A percentile compares a stretch with the other conserved stretches of the same genome.
phyloP scores from a whole-genome alignment of 2,329 filamentous ascomycete genomes.

The Hypomyces perniciosus region DNA sequence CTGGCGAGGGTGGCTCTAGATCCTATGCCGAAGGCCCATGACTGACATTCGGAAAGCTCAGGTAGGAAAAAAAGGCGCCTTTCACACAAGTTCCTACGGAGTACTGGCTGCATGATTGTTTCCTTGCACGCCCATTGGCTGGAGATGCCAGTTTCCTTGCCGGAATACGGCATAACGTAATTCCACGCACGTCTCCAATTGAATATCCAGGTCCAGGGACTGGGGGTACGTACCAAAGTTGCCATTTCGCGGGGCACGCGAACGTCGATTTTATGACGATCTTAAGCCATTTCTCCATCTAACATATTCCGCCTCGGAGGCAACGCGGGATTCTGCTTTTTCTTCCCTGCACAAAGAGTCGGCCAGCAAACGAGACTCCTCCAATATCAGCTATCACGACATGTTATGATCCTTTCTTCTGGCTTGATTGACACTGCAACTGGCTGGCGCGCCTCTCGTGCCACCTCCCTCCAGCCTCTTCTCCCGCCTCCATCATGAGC shows the following conservation, averaged over 20 bases:
- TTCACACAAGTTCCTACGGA: not conserved
- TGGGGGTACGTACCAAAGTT: not conserved
- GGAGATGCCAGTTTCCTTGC: not conserved
- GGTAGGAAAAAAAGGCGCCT: slow-evolving; percentile 10
- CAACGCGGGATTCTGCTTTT: slow-evolving; percentile 3
- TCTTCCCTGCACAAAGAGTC: not conserved
- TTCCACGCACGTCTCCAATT: slow-evolving; percentile 10
- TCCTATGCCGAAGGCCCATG: slow-evolving; percentile 2
- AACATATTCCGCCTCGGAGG: too few species aligned
- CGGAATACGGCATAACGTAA: slow-evolving; percentile 15
- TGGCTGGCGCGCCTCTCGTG: slow-evolving; percentile 19
- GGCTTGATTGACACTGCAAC: slow-evolving; percentile 12
- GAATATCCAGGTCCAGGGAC: not conserved
- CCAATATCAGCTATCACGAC: slow-evolving; percentile 9
- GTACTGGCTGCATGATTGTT: slow-evolving; percentile 11
- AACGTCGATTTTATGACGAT: too few species aligned
- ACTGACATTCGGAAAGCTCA: not conserved
- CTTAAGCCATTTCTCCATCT: too few species aligned
- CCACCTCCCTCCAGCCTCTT: slow-evolving; percentile 10
- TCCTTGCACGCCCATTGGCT: slow-evolving; percentile 15
- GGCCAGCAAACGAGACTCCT: not conserved
- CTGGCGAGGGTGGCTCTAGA: slow-evolving; percentile 1
- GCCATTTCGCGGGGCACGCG: too few species aligned
- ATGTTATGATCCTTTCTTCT: slow-evolving; percentile 21
- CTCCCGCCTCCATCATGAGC: slow-evolving; percentile 57